A percentile compares a stretch with the other conserved stretches of the same genome.
Evolutionary conservation across 257 asterid species (phyloP).

Genomic region (Solanum habrochaites): DNA sequence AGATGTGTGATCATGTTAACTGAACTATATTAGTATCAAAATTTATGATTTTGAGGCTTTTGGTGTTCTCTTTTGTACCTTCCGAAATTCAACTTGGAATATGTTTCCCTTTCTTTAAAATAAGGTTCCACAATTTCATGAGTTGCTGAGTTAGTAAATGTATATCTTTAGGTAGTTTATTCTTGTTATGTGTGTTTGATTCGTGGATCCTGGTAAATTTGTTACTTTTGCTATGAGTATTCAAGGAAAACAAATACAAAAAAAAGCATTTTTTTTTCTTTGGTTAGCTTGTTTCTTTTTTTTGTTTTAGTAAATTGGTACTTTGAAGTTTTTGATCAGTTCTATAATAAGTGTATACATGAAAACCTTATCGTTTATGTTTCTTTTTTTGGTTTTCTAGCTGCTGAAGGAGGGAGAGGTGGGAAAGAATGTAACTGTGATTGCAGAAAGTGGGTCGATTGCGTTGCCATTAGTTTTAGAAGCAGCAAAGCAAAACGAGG

Average conservation of each 20-base stretch:
- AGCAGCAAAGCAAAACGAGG: slow-evolving; percentile 23
- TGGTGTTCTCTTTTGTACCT: neutral
- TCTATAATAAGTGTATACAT: neutral
- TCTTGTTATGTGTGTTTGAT: neutral
- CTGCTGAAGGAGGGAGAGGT: slow-evolving; percentile 62
- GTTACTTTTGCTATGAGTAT: neutral
- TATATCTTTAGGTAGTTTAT: neutral
- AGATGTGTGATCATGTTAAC: neutral
- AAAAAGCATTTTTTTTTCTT: neutral
- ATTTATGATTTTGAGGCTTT: neutral
- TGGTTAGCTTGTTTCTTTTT: neutral
- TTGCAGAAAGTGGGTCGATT: slow-evolving; percentile 45
- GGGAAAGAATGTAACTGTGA: slow-evolving; percentile 39
- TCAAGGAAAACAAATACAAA: neutral
- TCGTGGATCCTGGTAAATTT: neutral
- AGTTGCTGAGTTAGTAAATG: neutral
- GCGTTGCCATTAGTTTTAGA: slow-evolving; percentile 44
- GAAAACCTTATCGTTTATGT: neutral
- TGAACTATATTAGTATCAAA: neutral
- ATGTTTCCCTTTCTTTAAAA: neutral
- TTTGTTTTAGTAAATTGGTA: neutral
- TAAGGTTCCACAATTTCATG: neutral
- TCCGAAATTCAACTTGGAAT: neutral
- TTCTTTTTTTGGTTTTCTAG: slow-evolving; percentile 20
- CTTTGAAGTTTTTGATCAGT: neutral